A percentile compares a stretch with the other conserved stretches of the same genome.
Evolutionary conservation across 345 rosid genomes (phyloP).

Genomic region (Hypericum androsaemum): DNA sequence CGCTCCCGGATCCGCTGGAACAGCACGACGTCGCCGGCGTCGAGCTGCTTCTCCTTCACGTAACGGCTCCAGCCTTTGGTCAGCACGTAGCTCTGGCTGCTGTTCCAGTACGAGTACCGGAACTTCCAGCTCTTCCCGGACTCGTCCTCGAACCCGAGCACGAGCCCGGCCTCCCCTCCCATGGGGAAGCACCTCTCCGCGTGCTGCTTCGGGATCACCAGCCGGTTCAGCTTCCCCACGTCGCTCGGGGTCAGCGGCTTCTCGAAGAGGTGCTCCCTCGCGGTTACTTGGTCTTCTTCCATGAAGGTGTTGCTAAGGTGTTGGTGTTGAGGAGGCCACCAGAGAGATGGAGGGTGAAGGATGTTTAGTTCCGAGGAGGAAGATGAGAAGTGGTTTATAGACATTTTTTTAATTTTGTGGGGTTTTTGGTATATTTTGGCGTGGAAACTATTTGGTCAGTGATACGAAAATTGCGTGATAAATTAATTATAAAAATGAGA

Average conservation of each 20-base stretch:
- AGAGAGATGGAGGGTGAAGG: too few relatives aligned
- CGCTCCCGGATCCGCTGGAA: slow-evolving; percentile 1
- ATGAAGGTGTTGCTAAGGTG: not conserved
- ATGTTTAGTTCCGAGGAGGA: too few relatives aligned
- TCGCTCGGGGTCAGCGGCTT: slow-evolving; percentile 3
- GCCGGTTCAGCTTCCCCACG: slow-evolving; percentile 6
- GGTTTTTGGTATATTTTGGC: too few relatives aligned
- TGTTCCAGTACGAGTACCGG: slow-evolving; percentile 6
- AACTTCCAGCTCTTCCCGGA: slow-evolving; percentile 1
- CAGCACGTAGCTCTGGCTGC: slow-evolving; percentile 6
- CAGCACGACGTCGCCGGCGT: slow-evolving; percentile 2
- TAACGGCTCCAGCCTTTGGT: slow-evolving; percentile 5
- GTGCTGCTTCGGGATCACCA: slow-evolving; percentile 4
- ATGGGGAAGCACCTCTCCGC: slow-evolving; percentile 1
- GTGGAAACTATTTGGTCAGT: too few relatives aligned
- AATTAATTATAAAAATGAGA: too few relatives aligned
- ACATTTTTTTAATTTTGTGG: too few relatives aligned
- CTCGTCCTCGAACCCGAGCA: slow-evolving; percentile 2
- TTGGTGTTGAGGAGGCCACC: not conserved
- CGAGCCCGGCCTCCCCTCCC: not conserved
- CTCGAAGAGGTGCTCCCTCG: not conserved
- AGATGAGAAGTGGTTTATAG: too few relatives aligned
- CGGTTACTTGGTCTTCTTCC: not conserved
- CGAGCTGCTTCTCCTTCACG: slow-evolving; percentile 3
- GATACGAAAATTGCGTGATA: too few relatives aligned